Conservation (phyloP, 352 stramenopile species). For the Globisporangium nagaii region DNA sequence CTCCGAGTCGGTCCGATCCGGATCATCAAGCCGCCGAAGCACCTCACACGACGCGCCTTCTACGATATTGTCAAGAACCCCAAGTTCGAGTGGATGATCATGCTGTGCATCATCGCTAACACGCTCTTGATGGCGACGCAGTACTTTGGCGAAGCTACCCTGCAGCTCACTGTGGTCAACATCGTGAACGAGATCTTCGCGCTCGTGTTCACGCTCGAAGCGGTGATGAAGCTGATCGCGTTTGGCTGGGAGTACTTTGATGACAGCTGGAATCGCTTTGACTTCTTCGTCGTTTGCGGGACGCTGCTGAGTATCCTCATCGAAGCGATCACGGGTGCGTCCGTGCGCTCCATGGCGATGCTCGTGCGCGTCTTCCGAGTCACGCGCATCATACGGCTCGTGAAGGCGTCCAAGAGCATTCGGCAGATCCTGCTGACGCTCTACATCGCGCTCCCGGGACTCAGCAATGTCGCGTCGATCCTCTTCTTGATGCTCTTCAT, state of each 20-base stretch:
- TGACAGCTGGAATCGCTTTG: conserved; percentile 86
- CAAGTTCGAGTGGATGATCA: conserved; percentile 87
- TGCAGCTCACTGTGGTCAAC: conserved; percentile 49
- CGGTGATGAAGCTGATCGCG: conserved; percentile 80
- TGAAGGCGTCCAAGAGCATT: conserved; percentile 86
- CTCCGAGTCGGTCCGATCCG: conserved; percentile 59
- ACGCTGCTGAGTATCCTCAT: conserved; percentile 62
- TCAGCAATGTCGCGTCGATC: conserved; percentile 90
- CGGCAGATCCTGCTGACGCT: conserved; percentile 89
- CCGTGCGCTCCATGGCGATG: conserved; percentile 73
- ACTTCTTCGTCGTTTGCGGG: conserved; percentile 76
- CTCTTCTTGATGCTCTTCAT: conserved; percentile 93
- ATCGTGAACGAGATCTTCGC: conserved; percentile 86
- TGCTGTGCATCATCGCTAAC: conserved; percentile 88
- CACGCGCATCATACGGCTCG: conserved; percentile 74
- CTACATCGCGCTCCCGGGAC: conserved; percentile 81
- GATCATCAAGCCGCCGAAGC: conserved; percentile 42
- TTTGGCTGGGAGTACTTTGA: conserved; percentile 81
- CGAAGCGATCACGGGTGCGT: conserved; percentile 44
- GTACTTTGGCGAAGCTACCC: conserved; percentile 75
- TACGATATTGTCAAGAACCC: conserved; percentile 63
- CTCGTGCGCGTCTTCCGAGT: conserved; percentile 90
- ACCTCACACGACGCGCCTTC: conserved; percentile 39
- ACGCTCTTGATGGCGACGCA: conserved; percentile 85
- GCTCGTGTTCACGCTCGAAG: conserved; percentile 85